These are phyloP conservation scores for Arthrobotrys conoides DNA, from an alignment of 2,329 filamentous ascomycete species.

Conservation along the genomic window DNA sequence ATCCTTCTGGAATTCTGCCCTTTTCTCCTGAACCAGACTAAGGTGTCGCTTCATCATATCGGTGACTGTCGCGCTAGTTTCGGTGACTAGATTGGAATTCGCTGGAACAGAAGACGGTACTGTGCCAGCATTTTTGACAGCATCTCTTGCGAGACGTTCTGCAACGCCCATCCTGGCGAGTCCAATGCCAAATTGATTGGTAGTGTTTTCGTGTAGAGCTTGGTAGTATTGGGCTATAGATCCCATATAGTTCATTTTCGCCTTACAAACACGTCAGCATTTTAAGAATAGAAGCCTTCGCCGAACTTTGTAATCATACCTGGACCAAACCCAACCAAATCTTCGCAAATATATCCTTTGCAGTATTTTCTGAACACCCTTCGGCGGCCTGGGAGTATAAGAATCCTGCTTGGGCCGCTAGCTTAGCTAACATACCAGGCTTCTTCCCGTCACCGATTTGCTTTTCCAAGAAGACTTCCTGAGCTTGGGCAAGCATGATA, in stretches of 20 bases:
- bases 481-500: slow-evolving; percentile 93
- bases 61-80: slow-evolving; percentile 80
- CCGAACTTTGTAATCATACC: slow-evolving; percentile 69
- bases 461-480: slow-evolving; percentile 98
- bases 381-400: slow-evolving; percentile 90
- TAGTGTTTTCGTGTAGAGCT: slow-evolving; percentile 89
- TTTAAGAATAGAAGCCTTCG: not conserved
- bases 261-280: slow-evolving; percentile 66
- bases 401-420: slow-evolving; percentile 90
- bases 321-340: slow-evolving; percentile 88
- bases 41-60: slow-evolving; percentile 88
- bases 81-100: slow-evolving; percentile 85
- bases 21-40: slow-evolving; percentile 83
- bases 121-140: slow-evolving; percentile 79
- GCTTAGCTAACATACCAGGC: slow-evolving; percentile 87
- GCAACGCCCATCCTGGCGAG: slow-evolving; percentile 86
- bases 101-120: slow-evolving; percentile 85
- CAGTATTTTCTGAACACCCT: slow-evolving; percentile 91
- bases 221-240: slow-evolving; percentile 95
- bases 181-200: slow-evolving; percentile 85
- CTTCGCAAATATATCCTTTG: slow-evolving; percentile 91
- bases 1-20: slow-evolving; percentile 84
- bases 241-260: slow-evolving; percentile 84
- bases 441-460: slow-evolving; percentile 95
- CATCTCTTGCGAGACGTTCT: slow-evolving; percentile 82